Conservation (phyloP, 306 rosid genomes). For the Sesbania bispinosa region DNA sequence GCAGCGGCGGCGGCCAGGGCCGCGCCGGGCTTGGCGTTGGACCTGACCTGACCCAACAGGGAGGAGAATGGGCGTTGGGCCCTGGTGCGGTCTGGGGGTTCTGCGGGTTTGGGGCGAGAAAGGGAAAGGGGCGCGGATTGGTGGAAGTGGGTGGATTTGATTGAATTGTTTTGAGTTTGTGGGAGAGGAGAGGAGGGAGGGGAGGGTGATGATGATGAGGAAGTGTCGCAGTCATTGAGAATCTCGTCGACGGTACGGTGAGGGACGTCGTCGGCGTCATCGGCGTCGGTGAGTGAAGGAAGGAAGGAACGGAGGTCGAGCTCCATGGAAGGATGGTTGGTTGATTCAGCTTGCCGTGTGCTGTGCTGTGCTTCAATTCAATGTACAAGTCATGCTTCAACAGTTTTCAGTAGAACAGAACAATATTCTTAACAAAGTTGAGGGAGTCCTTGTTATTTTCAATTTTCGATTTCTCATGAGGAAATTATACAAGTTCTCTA, state of each 20-base stretch:
- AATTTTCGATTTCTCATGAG: too few relatives aligned
- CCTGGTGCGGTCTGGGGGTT: slow-evolving; percentile 41
- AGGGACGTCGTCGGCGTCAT: slow-evolving; percentile 41
- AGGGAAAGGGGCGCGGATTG: slow-evolving; percentile 33
- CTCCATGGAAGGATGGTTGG: slow-evolving; percentile 58
- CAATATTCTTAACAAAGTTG: too few relatives aligned
- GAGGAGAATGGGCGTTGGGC: slow-evolving; percentile 59
- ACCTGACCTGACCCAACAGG: slow-evolving; percentile 59
- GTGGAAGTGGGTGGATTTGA: background rate
- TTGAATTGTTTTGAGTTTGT: slow-evolving; percentile 1
- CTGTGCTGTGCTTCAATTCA: background rate
- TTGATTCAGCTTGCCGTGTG: background rate
- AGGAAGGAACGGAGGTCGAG: slow-evolving; percentile 74
- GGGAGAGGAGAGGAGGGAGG: slow-evolving; percentile 43
- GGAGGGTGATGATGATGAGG: slow-evolving; percentile 54
- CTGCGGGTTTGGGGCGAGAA: slow-evolving; percentile 39
- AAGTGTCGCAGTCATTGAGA: slow-evolving; percentile 76
- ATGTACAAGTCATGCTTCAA: too few relatives aligned
- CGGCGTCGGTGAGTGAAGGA: slow-evolving; percentile 40
- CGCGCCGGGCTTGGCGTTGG: slow-evolving; percentile 88
- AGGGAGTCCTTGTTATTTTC: too few relatives aligned
- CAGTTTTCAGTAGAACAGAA: too few relatives aligned
- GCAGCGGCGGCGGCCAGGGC: slow-evolving; percentile 95
- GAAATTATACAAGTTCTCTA: too few relatives aligned
- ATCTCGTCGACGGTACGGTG: slow-evolving; percentile 84